Conservation (phyloP, 2,329 filamentous ascomycete species). For the Colletotrichum sp. region DNA sequence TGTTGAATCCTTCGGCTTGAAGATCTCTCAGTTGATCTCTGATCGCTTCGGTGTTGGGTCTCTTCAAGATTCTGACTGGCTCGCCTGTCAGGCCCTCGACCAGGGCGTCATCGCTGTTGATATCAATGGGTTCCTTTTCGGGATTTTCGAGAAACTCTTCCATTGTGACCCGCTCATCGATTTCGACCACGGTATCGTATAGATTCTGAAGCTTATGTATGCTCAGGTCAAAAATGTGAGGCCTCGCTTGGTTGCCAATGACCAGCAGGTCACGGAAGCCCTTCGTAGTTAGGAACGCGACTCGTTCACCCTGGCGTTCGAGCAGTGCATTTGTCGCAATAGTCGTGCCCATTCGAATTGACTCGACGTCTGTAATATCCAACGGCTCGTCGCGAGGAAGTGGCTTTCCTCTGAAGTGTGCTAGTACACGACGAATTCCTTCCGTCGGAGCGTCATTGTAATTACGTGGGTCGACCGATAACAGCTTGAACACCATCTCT, state of each 20-base stretch:
- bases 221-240: constrained; percentile 74
- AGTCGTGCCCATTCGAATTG: constrained; percentile 78
- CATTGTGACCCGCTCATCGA: constrained; percentile 74
- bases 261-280: constrained; percentile 72
- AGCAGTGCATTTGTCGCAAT: constrained; percentile 77
- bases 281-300: constrained; percentile 73
- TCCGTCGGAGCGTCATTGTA: constrained; percentile 76
- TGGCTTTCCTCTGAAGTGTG: constrained; percentile 61
- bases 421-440: constrained; percentile 72
- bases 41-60: constrained; percentile 55
- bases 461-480: constrained; percentile 75
- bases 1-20: constrained; percentile 61
- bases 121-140: constrained; percentile 34
- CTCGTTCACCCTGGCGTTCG: constrained; percentile 73
- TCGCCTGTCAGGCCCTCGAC: constrained; percentile 70
- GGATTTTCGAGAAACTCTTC: constrained; percentile 74
- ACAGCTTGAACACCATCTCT: constrained; percentile 70
- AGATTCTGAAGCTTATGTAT: constrained; percentile 71
- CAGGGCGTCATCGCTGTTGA: constrained; percentile 45
- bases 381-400: constrained; percentile 48
- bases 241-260: constrained; percentile 75
- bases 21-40: constrained; percentile 61
- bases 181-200: constrained; percentile 71
- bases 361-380: constrained; percentile 41
- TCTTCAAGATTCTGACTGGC: constrained; percentile 64